These are phyloP conservation scores for Marasmius sp. DNA, from an alignment of 1,284 basidiomycete genomes.

Conservation along the genomic window DNA sequence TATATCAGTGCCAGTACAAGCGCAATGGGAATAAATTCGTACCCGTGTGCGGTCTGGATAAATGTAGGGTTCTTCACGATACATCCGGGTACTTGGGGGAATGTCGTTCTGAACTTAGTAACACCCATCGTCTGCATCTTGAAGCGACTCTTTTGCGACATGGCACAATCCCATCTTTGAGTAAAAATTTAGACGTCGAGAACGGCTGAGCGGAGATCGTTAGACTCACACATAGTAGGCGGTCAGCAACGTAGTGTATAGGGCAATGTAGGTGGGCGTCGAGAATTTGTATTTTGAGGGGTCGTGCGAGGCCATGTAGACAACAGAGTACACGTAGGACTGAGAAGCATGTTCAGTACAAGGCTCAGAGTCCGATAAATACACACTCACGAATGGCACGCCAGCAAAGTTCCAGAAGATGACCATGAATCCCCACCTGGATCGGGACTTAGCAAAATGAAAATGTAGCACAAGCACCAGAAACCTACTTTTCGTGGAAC, in stretches of 20 bases:
- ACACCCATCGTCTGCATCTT: constrained; percentile 96
- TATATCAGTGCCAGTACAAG: constrained; percentile 8
- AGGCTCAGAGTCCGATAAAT: constrained; percentile 2
- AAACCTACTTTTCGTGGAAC: constrained; percentile 87
- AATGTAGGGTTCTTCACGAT: constrained; percentile 88
- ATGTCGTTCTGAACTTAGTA: constrained; percentile 83
- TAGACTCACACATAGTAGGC: constrained; percentile 81
- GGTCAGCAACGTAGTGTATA: constrained; percentile 76
- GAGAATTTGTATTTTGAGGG: constrained; percentile 88
- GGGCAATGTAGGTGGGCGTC: constrained; percentile 66
- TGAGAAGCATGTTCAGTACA: constrained; percentile 31
- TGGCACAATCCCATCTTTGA: constrained; percentile 85
- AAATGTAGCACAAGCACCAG: background rate
- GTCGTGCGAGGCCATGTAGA: constrained; percentile 97
- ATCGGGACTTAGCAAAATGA: constrained; percentile 9
- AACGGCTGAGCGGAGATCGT: background rate
- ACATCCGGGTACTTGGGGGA: constrained; percentile 91
- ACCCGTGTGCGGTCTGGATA: constrained; percentile 94
- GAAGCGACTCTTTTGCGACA: constrained; percentile 98
- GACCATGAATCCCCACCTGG: constrained; percentile 86
- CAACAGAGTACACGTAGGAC: constrained; percentile 96
- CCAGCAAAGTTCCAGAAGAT: constrained; percentile 99
- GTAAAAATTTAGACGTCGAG: constrained; percentile 16
- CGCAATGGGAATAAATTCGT: constrained; percentile 16
- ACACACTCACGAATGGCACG: constrained; percentile 69